Evolutionary conservation across 768 basidiomycete genomes (phyloP).

Genomic region (Lactarius tabidus): DNA sequence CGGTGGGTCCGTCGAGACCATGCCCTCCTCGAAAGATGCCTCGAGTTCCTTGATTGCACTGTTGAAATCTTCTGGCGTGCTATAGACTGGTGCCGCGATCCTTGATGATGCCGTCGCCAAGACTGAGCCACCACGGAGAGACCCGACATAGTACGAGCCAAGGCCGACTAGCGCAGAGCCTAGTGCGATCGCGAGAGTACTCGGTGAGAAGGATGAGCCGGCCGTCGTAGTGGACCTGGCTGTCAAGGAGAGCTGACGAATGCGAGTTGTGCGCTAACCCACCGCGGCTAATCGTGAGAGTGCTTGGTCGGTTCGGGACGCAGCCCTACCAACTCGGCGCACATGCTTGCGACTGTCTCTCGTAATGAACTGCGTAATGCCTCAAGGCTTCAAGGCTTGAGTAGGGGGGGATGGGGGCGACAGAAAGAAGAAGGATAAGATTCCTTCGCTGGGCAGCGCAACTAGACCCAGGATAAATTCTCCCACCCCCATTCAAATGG

Average conservation of each 20-base stretch:
- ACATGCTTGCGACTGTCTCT: background rate
- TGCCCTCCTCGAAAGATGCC: constrained; percentile 39
- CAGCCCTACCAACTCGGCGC: background rate
- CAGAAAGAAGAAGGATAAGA: too few relatives aligned
- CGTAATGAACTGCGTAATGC: background rate
- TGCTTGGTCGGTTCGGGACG: background rate
- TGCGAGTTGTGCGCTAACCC: background rate
- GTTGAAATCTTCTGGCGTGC: constrained; percentile 43
- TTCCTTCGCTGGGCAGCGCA: too few relatives aligned
- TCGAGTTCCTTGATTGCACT: constrained; percentile 54
- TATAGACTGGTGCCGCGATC: constrained; percentile 34
- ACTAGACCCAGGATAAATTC: background rate
- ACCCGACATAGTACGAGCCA: background rate
- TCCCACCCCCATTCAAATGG: background rate
- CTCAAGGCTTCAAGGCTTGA: too few relatives aligned
- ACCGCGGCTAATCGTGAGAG: background rate
- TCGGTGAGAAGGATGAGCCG: background rate
- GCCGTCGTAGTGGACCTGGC: background rate
- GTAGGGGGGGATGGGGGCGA: background rate
- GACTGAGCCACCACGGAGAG: background rate
- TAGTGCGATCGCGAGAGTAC: background rate
- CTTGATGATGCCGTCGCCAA: background rate
- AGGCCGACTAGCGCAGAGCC: background rate
- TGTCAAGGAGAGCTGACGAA: background rate
- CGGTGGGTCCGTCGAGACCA: constrained; percentile 49